A percentile compares a stretch with the other conserved stretches of the same genome.
phyloP scores from a whole-genome alignment of 208 protist species.

The Acanthamoeba triangularis region DNA sequence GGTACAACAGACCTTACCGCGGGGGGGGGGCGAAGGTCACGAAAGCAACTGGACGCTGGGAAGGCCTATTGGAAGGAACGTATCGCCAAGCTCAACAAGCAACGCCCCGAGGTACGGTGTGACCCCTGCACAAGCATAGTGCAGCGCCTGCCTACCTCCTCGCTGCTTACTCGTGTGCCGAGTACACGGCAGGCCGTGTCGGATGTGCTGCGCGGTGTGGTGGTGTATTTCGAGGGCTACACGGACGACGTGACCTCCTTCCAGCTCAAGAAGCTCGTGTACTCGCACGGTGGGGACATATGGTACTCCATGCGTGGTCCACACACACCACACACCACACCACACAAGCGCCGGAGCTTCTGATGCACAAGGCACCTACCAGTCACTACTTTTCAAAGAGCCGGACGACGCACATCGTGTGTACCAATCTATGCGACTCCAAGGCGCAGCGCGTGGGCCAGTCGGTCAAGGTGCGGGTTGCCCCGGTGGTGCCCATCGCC shows the following conservation, averaged over 20 bases:
- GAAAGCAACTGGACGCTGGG: neutral
- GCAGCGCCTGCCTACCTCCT: neutral
- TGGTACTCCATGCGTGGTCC: neutral
- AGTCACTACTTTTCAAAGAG: constrained; percentile 76
- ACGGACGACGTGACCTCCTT: constrained; percentile 58
- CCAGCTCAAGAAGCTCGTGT: constrained; percentile 70
- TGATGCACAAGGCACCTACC: neutral
- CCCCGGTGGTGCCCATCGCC: too few relatives aligned
- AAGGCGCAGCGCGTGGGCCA: constrained; percentile 30
- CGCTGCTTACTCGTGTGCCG: too few relatives aligned
- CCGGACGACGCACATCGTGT: constrained; percentile 68
- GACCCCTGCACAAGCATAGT: neutral
- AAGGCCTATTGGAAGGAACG: constrained; percentile 57
- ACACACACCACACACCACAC: neutral
- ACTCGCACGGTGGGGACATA: constrained; percentile 55
- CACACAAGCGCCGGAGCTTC: too few relatives aligned
- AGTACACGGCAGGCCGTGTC: neutral
- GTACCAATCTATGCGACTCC: constrained; percentile 61
- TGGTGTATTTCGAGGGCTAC: constrained; percentile 76
- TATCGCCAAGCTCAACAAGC: constrained; percentile 40
- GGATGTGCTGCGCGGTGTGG: constrained; percentile 24
- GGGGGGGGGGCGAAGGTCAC: neutral
- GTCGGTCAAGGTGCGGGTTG: neutral
- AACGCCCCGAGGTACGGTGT: constrained; percentile 1
- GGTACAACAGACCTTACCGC: neutral